Conservation (phyloP, 2,329 filamentous ascomycete genomes). For the Aphanoascus verrucosus region DNA sequence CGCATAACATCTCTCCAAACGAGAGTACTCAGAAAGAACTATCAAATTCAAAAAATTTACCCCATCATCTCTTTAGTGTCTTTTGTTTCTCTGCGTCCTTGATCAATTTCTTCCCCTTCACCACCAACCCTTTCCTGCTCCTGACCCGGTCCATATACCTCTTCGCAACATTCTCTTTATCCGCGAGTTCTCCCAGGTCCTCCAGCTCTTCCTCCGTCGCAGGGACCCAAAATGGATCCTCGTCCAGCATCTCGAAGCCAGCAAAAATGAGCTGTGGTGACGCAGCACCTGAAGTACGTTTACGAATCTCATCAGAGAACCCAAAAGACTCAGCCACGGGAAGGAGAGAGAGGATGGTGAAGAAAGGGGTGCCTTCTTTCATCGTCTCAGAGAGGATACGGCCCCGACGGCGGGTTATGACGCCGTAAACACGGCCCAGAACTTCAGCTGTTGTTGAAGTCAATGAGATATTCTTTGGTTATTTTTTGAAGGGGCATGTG, state of each 20-base stretch:
- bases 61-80: slow-evolving; percentile 49
- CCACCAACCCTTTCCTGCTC: slow-evolving; percentile 73
- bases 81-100: slow-evolving; percentile 89
- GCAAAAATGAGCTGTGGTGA: slow-evolving; percentile 88
- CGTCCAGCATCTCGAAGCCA: slow-evolving; percentile 83
- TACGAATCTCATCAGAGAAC: slow-evolving; percentile 92
- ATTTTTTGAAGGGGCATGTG: background rate
- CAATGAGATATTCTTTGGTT: background rate
- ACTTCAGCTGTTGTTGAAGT: slow-evolving; percentile 57
- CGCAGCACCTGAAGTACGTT: slow-evolving; percentile 80
- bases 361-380: slow-evolving; percentile 92
- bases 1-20: background rate
- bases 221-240: slow-evolving; percentile 96
- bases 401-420: slow-evolving; percentile 88
- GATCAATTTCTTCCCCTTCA: slow-evolving; percentile 62
- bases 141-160: slow-evolving; percentile 87
- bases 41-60: background rate
- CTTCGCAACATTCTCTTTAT: slow-evolving; percentile 92
- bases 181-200: slow-evolving; percentile 85
- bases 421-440: slow-evolving; percentile 86
- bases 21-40: background rate
- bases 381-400: slow-evolving; percentile 81
- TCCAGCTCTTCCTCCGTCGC: slow-evolving; percentile 94
- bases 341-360: slow-evolving; percentile 77
- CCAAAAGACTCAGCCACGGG: slow-evolving; percentile 94